These are phyloP conservation scores for Scedosporium aurantiacum DNA, from an alignment of 2,329 filamentous ascomycete genomes.

Conservation along the genomic window DNA sequence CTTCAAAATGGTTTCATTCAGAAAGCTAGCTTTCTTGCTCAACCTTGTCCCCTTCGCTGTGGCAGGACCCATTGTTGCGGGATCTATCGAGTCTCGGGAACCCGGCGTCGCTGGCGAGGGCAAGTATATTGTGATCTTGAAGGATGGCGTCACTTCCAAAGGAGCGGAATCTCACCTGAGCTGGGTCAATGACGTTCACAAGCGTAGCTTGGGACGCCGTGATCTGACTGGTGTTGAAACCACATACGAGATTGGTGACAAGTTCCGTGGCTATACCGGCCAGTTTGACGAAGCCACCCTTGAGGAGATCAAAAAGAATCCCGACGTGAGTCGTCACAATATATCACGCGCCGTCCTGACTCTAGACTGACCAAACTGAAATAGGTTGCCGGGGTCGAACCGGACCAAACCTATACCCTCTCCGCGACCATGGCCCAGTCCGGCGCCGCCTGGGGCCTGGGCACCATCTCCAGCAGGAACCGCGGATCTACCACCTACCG, in stretches of 20 bases:
- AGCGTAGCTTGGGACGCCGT: constrained; percentile 13
- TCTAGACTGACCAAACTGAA: not conserved
- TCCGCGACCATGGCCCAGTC: constrained; percentile 14
- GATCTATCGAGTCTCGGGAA: constrained; percentile 9
- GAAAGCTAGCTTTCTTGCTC: constrained; percentile 11
- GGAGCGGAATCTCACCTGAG: constrained; percentile 23
- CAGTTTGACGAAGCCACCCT: constrained; percentile 8
- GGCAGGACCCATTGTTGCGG: constrained; percentile 11
- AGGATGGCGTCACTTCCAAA: constrained; percentile 20
- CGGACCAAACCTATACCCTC: constrained; percentile 4
- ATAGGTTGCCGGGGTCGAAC: constrained; percentile 3
- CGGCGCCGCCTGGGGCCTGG: constrained; percentile 21
- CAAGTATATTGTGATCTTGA: constrained; percentile 36
- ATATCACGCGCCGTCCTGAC: not conserved
- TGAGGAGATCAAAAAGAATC: constrained; percentile 10
- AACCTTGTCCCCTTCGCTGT: constrained; percentile 13
- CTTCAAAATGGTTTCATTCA: constrained; percentile 12
- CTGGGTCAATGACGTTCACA: constrained; percentile 22
- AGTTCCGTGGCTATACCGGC: constrained; percentile 10
- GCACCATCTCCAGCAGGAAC: constrained; percentile 19
- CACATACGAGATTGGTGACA: constrained; percentile 1
- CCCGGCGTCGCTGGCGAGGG: constrained; percentile 15
- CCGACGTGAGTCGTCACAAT: constrained; percentile 2
- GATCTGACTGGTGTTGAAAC: not conserved
- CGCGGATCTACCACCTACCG: constrained; percentile 15